Conservation (phyloP, 352 stramenopile species). For the Phytophthora tentaculata region DNA sequence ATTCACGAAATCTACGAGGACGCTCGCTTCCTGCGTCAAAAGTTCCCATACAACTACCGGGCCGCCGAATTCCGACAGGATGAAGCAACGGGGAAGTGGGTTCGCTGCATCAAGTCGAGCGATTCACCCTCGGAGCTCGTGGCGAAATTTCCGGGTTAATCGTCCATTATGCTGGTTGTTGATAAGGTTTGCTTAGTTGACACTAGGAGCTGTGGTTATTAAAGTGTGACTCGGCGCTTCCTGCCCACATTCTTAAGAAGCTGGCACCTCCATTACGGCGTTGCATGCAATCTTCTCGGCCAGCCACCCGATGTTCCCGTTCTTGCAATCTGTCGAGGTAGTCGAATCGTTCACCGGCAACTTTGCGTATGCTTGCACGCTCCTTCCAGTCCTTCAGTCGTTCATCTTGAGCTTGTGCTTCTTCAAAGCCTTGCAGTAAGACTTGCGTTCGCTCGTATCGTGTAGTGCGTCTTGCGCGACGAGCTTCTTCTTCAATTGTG, state of each 20-base stretch:
- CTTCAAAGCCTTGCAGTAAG: constrained; percentile 42
- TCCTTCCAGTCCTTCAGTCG: constrained; percentile 59
- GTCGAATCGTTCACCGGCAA: constrained; percentile 52
- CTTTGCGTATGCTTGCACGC: constrained; percentile 56
- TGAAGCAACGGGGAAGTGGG: constrained; percentile 44
- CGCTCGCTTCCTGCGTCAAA: constrained; percentile 53
- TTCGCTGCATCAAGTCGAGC: constrained; percentile 40
- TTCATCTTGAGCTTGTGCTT: constrained; percentile 37
- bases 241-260: constrained; percentile 85
- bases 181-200: neutral
- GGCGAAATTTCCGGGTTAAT: constrained; percentile 34
- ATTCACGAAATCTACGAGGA: constrained; percentile 80
- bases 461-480: constrained; percentile 40
- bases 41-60: constrained; percentile 71
- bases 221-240: constrained; percentile 80
- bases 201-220: constrained; percentile 30
- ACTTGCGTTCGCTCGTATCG: constrained; percentile 56
- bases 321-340: constrained; percentile 75
- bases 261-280: constrained; percentile 69
- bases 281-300: constrained; percentile 63
- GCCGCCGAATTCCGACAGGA: constrained; percentile 64
- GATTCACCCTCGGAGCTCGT: constrained; percentile 35
- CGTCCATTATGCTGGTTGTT: no score
- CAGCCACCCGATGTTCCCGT: constrained; percentile 55
- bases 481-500: constrained; percentile 44